phyloP scores from a whole-genome alignment of 1,284 basidiomycete genomes.

The Apiotrichum sp. region DNA sequence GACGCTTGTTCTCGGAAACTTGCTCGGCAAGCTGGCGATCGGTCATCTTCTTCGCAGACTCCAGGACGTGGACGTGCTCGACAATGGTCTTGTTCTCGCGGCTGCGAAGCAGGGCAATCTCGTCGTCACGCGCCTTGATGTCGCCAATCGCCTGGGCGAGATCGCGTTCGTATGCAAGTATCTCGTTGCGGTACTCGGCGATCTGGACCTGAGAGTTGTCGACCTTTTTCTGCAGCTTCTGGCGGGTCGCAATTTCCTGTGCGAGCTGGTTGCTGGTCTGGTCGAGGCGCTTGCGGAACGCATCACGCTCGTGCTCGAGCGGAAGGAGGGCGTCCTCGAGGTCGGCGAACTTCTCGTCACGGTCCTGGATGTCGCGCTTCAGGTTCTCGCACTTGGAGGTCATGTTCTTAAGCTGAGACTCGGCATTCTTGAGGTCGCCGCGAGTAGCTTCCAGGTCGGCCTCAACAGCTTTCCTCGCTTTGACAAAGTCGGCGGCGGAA shows the following conservation, averaged over 20 bases:
- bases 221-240: conserved; percentile 63
- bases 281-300: conserved; percentile 65
- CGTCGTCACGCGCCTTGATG: conserved; percentile 75
- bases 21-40: conserved; percentile 79
- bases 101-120: conserved; percentile 74
- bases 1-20: conserved; percentile 38
- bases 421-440: conserved; percentile 65
- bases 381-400: conserved; percentile 53
- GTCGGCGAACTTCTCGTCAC: conserved; percentile 70
- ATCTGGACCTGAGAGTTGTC: conserved; percentile 65
- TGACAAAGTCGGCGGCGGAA: conserved; percentile 61
- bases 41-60: conserved; percentile 93
- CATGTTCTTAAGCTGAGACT: conserved; percentile 60
- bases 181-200: conserved; percentile 60
- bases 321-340: conserved; percentile 82
- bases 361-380: conserved; percentile 43
- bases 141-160: conserved; percentile 72
- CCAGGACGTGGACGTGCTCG: conserved; percentile 95
- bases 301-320: conserved; percentile 71
- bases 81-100: conserved; percentile 96
- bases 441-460: conserved; percentile 63
- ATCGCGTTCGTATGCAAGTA: conserved; percentile 69
- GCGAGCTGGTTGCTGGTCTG: conserved; percentile 53
- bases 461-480: conserved; percentile 56
- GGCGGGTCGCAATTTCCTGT: conserved; percentile 54